Evolutionary conservation across 2,329 filamentous ascomycete genomes (phyloP).

Genomic region (Leptographium procerum): DNA sequence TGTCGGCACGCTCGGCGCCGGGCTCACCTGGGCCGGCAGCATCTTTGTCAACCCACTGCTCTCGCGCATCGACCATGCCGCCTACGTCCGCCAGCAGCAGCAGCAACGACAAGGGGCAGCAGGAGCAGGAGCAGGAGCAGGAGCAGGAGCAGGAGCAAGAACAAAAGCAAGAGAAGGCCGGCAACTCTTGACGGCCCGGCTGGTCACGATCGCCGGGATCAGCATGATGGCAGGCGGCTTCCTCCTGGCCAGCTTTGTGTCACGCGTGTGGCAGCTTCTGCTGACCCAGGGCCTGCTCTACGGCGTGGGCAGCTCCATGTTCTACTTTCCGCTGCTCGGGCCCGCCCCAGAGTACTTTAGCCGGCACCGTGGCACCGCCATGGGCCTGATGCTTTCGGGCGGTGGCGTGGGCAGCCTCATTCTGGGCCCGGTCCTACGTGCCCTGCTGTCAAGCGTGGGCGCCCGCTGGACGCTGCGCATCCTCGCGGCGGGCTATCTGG

Average conservation of each 20-base stretch:
- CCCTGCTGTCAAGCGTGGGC: slow-evolving; percentile 29
- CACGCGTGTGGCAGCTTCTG: slow-evolving; percentile 28
- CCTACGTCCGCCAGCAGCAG: background rate
- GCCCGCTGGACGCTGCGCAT: slow-evolving; percentile 31
- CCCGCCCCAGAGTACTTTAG: slow-evolving; percentile 38
- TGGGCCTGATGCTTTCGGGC: slow-evolving; percentile 32
- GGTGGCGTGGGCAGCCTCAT: slow-evolving; percentile 30
- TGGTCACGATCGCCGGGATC: slow-evolving; percentile 30
- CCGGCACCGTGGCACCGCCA: slow-evolving; percentile 31
- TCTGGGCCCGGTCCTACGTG: slow-evolving; percentile 26
- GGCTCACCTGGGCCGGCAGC: slow-evolving; percentile 38
- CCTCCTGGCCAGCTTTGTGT: slow-evolving; percentile 25
- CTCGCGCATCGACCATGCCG: slow-evolving; percentile 24
- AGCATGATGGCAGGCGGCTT: slow-evolving; percentile 29
- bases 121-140: slow-evolving; percentile 5
- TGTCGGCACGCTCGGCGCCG: slow-evolving; percentile 34
- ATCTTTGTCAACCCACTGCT: slow-evolving; percentile 36
- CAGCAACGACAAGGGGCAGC: too few species aligned
- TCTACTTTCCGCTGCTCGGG: slow-evolving; percentile 31
- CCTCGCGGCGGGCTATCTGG: slow-evolving; percentile 24
- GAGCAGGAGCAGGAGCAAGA: slow-evolving; percentile 4
- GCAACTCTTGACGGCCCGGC: slow-evolving; percentile 18
- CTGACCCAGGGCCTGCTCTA: slow-evolving; percentile 31
- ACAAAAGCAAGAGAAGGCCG: slow-evolving; percentile 11
- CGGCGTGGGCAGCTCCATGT: slow-evolving; percentile 30